Conservation (phyloP, 2,329 filamentous ascomycete species). For the Aureobasidium subglaciale region DNA sequence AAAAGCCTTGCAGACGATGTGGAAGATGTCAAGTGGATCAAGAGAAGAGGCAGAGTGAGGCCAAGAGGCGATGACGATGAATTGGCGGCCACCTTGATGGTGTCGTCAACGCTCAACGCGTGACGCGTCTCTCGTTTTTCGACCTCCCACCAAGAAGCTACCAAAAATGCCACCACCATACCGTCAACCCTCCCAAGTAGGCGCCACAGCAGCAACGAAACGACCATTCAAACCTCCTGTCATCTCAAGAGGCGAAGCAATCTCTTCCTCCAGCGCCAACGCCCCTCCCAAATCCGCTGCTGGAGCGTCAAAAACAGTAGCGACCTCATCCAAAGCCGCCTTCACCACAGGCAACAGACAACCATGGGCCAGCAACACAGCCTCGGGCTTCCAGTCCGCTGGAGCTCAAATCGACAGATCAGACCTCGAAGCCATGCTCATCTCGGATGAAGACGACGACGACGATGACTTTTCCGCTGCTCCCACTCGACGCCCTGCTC, state of each 20-base stretch:
- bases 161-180: conserved; percentile 7
- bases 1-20: too few species aligned
- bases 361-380: not conserved
- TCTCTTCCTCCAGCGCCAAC: not conserved
- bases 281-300: not conserved
- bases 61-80: not conserved
- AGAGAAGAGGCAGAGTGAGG: too few species aligned
- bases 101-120: not conserved
- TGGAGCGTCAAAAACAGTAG: not conserved
- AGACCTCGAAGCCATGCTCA: conserved; percentile 3
- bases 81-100: not conserved
- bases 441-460: not conserved
- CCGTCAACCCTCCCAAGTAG: conserved; percentile 10
- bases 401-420: not conserved
- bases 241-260: not conserved
- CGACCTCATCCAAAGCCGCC: not conserved
- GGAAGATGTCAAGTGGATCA: too few species aligned
- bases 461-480: not conserved
- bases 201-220: conserved; percentile 12
- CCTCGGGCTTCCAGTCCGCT: conserved; percentile 2
- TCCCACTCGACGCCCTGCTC: not conserved
- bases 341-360: not conserved
- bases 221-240: conserved; percentile 6
- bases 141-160: not conserved
- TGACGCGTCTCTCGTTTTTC: not conserved